These are phyloP conservation scores for Colletotrichum tropicicola DNA, from an alignment of 2,329 filamentous ascomycete species.

Conservation along the genomic window DNA sequence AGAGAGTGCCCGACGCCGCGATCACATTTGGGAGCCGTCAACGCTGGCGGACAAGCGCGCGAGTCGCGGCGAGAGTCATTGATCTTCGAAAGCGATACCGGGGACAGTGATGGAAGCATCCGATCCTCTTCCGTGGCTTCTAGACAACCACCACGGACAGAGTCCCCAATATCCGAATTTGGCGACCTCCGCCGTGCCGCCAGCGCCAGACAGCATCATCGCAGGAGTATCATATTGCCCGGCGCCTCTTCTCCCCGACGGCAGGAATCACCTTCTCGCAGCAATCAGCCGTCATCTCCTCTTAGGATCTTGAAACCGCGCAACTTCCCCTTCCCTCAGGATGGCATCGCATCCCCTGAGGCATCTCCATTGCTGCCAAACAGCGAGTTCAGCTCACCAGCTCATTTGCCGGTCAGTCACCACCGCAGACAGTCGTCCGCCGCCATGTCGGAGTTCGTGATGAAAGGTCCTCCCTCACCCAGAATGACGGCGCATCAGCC, in stretches of 20 bases:
- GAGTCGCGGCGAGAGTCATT: constrained; percentile 81
- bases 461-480: constrained; percentile 82
- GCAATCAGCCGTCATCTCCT: constrained; percentile 81
- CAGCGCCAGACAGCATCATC: constrained; percentile 84
- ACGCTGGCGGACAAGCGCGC: constrained; percentile 65
- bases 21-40: constrained; percentile 73
- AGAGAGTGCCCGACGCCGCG: constrained; percentile 90
- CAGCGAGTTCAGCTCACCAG: constrained; percentile 83
- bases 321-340: constrained; percentile 64
- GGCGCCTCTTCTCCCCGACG: constrained; percentile 81
- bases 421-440: constrained; percentile 93
- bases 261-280: constrained; percentile 87
- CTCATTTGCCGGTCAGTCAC: constrained; percentile 67
- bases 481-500: constrained; percentile 80
- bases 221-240: constrained; percentile 85
- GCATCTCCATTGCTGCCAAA: constrained; percentile 87
- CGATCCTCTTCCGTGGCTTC: constrained; percentile 81
- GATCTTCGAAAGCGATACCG: constrained; percentile 83
- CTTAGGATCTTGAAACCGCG: constrained; percentile 87
- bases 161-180: constrained; percentile 91
- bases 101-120: constrained; percentile 88
- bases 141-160: constrained; percentile 74
- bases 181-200: constrained; percentile 78
- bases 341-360: constrained; percentile 82
- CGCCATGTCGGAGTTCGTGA: constrained; percentile 75